These are phyloP conservation scores for Flaveria trinervia DNA, from an alignment of 129 eudicot species.

Conservation along the genomic window DNA sequence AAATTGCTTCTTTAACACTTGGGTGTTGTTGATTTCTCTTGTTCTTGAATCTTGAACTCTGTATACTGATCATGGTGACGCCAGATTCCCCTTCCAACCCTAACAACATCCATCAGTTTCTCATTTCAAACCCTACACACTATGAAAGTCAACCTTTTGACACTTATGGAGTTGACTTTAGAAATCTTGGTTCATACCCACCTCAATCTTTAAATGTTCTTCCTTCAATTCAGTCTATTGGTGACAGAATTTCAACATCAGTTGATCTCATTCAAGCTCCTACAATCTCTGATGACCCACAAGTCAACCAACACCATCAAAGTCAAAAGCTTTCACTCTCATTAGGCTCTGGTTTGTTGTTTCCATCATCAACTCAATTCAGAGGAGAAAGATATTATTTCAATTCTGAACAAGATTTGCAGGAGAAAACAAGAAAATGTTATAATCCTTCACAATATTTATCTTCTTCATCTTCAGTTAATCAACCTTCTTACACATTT, in stretches of 20 bases:
- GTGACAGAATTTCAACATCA: slow-evolving; percentile 61
- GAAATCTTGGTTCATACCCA: slow-evolving; percentile 46
- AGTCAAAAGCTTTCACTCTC: slow-evolving; percentile 76
- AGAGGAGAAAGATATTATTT: slow-evolving; percentile 46
- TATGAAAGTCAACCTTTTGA: slow-evolving; percentile 57
- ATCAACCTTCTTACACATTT: slow-evolving; percentile 38
- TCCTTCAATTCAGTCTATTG: slow-evolving; percentile 54
- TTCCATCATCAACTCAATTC: slow-evolving; percentile 48
- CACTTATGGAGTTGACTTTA: slow-evolving; percentile 53
- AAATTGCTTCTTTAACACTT: slow-evolving; percentile 25
- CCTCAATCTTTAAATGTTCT: slow-evolving; percentile 42
- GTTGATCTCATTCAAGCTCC: slow-evolving; percentile 49
- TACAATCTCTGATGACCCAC: slow-evolving; percentile 39
- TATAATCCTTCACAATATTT: slow-evolving; percentile 40
- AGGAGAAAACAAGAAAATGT: slow-evolving; percentile 37
- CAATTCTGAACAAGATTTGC: slow-evolving; percentile 38
- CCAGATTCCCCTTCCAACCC: slow-evolving; percentile 65
- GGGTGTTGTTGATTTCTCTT: neutral
- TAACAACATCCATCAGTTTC: slow-evolving; percentile 66
- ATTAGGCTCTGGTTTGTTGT: slow-evolving; percentile 51
- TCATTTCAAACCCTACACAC: slow-evolving; percentile 60
- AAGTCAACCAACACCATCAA: slow-evolving; percentile 48
- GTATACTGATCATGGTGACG: slow-evolving; percentile 54
- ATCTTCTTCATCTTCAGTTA: slow-evolving; percentile 32
- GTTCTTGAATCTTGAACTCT: neutral